Evolutionary conservation across 116 monocot genomes (phyloP), one percentile per base, ranked within the genome.

Genomic region (Dioscorea cayenensis): DNA sequence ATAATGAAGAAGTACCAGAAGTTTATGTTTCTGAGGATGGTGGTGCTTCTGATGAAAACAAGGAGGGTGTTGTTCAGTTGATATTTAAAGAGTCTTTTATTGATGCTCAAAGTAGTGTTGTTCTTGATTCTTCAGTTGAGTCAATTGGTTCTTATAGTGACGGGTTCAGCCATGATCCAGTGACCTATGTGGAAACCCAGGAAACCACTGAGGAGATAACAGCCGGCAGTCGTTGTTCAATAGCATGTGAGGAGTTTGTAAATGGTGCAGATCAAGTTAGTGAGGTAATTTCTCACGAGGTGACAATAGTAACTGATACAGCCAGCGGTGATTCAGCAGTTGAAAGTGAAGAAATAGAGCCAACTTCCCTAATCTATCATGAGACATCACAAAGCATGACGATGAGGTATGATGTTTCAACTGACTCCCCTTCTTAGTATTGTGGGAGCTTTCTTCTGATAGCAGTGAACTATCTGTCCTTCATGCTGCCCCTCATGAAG

Each of bases 311-410:
- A 68, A 49, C 19, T 49, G 67, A 43, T 36, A 18, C 6, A 62
- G 6, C 25, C 20, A 27, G 2, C 28, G 20, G 20, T 27, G 62
- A 11, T 62, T 27, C 10, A 23, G 23, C 23, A 62, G 62, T 62
- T 51, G 17, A 38, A 55, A 28, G 27, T 75, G 70, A 28, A 62
- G 82, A 68, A 35, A 36, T 55, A 64, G 76, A 78, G 52, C 66
- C 67, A 59, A 50, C 66, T 43, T 71, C 67, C 74, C 52, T 77
- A 36, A 65, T 72, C 37, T 71, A 71, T 59, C n/a, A 18, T 69
- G 75, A 77, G 60, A 72, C 71, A 72, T 55, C 50, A 62, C 64
- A 75, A 70, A 74, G 55, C 25, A 74, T 80, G 61, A 68, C n/a
- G 55, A 36, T 77, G 22, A 72, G 14, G 17, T 48, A 60, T 70